Percentiles rank a stretch among this genome's conserved stretches.
Evolutionary conservation across 257 asterid species (phyloP).

Genomic region (Solanum medicagineum): DNA sequence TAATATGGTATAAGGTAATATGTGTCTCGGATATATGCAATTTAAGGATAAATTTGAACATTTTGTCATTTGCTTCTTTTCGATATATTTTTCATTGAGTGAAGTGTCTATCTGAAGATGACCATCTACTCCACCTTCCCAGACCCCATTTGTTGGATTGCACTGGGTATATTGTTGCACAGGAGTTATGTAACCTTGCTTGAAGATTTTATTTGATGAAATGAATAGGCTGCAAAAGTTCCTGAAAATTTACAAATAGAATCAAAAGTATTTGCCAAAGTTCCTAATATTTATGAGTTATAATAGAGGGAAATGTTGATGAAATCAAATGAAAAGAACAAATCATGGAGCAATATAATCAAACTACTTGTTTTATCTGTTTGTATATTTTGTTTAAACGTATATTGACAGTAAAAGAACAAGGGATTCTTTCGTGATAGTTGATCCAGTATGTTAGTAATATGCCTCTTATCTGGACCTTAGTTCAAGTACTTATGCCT

Average conservation of each 20-base stretch:
- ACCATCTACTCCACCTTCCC: neutral
- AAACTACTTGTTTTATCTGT: neutral
- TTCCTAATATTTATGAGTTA: neutral
- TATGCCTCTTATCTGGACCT: neutral
- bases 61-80: neutral
- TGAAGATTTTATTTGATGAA: neutral
- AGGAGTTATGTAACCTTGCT: neutral
- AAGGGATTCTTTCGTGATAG: neutral
- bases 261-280: neutral
- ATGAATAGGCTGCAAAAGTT: neutral
- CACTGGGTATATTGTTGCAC: neutral
- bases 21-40: neutral
- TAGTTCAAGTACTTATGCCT: neutral
- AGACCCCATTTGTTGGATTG: neutral
- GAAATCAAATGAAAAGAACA: neutral
- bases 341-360: neutral
- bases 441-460: neutral
- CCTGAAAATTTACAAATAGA: neutral
- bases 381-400: neutral
- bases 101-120: neutral
- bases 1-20: conserved; percentile 90
- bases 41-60: neutral
- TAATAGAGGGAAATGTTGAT: neutral
- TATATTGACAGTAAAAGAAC: neutral
- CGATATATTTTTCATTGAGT: neutral